A percentile compares a stretch with the other conserved stretches of the same genome.
These are phyloP conservation scores for Neurospora discreta DNA, from an alignment of 495 filamentous ascomycete species.

Conservation along the genomic window DNA sequence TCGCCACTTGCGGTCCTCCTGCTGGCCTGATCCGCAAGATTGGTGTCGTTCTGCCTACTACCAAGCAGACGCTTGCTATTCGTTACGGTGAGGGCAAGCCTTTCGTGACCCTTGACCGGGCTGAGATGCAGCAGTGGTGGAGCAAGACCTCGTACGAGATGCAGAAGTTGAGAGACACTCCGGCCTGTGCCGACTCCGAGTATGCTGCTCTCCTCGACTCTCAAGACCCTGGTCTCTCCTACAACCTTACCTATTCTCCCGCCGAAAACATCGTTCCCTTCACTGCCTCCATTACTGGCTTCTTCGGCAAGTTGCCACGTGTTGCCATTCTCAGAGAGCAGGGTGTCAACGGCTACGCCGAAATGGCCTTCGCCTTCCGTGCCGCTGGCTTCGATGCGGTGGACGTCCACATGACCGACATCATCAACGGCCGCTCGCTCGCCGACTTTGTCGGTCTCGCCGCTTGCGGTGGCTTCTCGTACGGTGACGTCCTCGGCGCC, in stretches of 20 bases:
- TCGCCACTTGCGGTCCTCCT: conserved; percentile 85
- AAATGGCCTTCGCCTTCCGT: conserved; percentile 95
- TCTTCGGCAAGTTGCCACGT: conserved; percentile 62
- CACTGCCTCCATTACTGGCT: conserved; percentile 54
- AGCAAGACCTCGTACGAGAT: conserved; percentile 78
- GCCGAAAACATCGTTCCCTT: conserved; percentile 64
- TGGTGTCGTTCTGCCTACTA: conserved; percentile 52
- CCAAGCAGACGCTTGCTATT: conserved; percentile 73
- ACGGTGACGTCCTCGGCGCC: conserved; percentile 91
- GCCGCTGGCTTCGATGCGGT: conserved; percentile 82
- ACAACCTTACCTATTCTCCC: conserved; percentile 74
- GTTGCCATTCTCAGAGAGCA: conserved; percentile 94
- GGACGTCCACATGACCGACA: conserved; percentile 95
- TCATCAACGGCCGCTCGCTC: conserved; percentile 69
- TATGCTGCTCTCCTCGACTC: conserved; percentile 67
- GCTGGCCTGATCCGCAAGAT: conserved; percentile 70
- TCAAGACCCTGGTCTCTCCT: conserved; percentile 71
- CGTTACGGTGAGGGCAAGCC: conserved; percentile 47
- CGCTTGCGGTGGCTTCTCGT: conserved; percentile 93
- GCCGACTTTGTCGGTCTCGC: conserved; percentile 77
- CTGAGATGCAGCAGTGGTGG: conserved; percentile 81
- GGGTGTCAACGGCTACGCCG: conserved; percentile 87
- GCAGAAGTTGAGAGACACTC: conserved; percentile 84
- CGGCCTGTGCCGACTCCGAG: conserved; percentile 77
- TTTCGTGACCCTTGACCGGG: conserved; percentile 57